phyloP scores from a whole-genome alignment of 140 eudicot genomes.

The Anethum foeniculum region DNA sequence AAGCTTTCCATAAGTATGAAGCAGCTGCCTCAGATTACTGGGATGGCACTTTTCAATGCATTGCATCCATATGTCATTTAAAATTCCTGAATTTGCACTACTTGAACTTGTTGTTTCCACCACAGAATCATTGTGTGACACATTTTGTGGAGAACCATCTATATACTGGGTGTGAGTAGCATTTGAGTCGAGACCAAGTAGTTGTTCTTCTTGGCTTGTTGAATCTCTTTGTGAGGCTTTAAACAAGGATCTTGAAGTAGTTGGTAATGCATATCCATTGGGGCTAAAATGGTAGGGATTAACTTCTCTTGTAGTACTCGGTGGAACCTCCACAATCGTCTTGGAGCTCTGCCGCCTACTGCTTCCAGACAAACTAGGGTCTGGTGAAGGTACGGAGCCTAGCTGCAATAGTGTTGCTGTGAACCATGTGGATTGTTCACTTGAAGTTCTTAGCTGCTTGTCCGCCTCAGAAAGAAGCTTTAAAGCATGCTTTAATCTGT shows the following conservation, averaged over 20 bases:
- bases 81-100: constrained; percentile 30
- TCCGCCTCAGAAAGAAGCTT: constrained; percentile 92
- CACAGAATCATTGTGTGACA: constrained; percentile 28
- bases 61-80: constrained; percentile 65
- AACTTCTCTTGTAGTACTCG: constrained; percentile 50
- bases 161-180: constrained; percentile 25
- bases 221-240: constrained; percentile 26
- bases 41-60: constrained; percentile 87
- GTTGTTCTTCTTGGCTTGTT: constrained; percentile 31
- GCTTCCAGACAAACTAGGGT: constrained; percentile 68
- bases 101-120: constrained; percentile 20
- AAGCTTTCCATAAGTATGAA: constrained; percentile 66
- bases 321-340: constrained; percentile 61
- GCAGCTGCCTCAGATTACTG: constrained; percentile 62
- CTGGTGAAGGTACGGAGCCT: constrained; percentile 62
- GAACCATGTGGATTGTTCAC: constrained; percentile 93
- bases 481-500: constrained; percentile 70
- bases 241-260: constrained; percentile 34
- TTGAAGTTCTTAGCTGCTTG: constrained; percentile 76
- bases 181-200: constrained; percentile 17
- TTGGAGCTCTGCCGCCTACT: constrained; percentile 67
- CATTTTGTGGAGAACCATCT: constrained; percentile 17
- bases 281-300: constrained; percentile 32
- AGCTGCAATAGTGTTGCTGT: constrained; percentile 83
- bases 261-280: constrained; percentile 28